A percentile compares a stretch with the other conserved stretches of the same genome.
These are phyloP conservation scores for Xylaria curta DNA, from an alignment of 495 filamentous ascomycete genomes.

Conservation along the genomic window DNA sequence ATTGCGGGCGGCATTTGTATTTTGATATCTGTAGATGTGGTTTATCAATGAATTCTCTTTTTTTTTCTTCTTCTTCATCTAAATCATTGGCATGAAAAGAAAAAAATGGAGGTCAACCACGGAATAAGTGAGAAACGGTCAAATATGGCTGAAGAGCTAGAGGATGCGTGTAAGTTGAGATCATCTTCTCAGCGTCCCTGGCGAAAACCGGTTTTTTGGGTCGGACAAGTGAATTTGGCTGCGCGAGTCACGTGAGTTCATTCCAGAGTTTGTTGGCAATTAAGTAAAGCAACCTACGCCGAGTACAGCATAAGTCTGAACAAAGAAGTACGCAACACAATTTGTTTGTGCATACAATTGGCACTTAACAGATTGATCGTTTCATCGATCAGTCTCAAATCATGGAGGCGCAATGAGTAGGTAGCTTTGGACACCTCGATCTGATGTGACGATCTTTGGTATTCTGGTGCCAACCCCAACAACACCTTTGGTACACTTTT, in stretches of 20 bases:
- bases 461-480: slow-evolving; percentile 1
- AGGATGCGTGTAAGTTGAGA: slow-evolving; percentile 28
- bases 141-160: neutral
- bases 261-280: neutral
- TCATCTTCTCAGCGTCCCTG: slow-evolving; percentile 4
- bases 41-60: neutral
- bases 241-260: slow-evolving; percentile 26
- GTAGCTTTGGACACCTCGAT: neutral
- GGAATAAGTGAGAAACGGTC: neutral
- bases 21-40: slow-evolving; percentile 2
- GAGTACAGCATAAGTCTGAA: neutral
- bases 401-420: neutral
- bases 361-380: neutral
- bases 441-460: neutral
- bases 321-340: neutral
- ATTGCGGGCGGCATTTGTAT: slow-evolving; percentile 35
- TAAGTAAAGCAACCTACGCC: neutral
- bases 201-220: slow-evolving; percentile 28
- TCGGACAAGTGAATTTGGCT: slow-evolving; percentile 18
- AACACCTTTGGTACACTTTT: slow-evolving; percentile 27
- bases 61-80: neutral
- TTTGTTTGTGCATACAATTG: neutral
- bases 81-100: neutral
- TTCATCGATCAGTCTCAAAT: neutral
- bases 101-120: slow-evolving; percentile 9